Percentiles rank a stretch among this genome's conserved stretches.
Conservation (phyloP, 148 eudicot species). For the Rhododendron molle region DNA sequence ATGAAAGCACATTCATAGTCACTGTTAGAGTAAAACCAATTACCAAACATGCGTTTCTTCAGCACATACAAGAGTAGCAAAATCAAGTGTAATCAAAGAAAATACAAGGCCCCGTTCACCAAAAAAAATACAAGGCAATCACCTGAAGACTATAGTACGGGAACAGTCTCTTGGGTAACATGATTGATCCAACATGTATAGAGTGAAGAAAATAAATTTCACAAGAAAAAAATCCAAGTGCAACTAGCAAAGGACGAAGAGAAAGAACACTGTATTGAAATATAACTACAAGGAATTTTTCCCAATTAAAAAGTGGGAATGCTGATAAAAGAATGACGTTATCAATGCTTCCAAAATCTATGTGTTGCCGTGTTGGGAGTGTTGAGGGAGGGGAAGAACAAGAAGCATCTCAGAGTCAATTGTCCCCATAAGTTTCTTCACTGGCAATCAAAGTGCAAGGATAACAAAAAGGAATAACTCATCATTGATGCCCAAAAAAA, state of each 20-base stretch:
- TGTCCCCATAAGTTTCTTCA: constrained; percentile 29
- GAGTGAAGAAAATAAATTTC: background rate
- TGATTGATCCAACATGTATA: background rate
- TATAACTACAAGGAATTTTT: background rate
- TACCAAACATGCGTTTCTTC: background rate
- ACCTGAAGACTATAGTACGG: too few species aligned
- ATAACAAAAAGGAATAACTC: constrained; percentile 21
- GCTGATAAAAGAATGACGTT: background rate
- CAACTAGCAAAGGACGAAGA: background rate
- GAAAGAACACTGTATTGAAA: background rate
- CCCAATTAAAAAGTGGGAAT: background rate
- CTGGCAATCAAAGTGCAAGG: constrained; percentile 38
- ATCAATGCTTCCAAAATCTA: background rate
- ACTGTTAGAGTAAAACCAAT: background rate
- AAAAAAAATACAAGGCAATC: too few species aligned
- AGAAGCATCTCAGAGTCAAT: constrained; percentile 14
- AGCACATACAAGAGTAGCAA: background rate
- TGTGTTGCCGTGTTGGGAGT: background rate
- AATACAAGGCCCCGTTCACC: background rate
- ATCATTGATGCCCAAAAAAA: constrained; percentile 12
- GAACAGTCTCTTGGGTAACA: too few species aligned
- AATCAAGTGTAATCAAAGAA: background rate
- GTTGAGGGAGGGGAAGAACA: background rate
- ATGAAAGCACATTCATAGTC: background rate
- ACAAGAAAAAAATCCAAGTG: background rate